Evolutionary conservation across 139 green algal species (phyloP).

Genomic region (Tetraselmis striata): DNA sequence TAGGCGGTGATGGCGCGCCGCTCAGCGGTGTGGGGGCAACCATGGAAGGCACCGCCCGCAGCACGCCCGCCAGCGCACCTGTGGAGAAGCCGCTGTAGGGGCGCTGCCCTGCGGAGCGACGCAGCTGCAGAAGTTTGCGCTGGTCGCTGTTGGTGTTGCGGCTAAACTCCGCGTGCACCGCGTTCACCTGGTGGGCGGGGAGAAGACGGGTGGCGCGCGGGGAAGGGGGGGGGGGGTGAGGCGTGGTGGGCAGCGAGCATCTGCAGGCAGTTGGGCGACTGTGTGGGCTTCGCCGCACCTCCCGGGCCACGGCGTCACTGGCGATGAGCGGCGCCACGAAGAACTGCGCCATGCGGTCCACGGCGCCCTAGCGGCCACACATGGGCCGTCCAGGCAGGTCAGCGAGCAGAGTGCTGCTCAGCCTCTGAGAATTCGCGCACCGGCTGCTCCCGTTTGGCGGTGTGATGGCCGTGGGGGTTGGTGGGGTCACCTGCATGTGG

Average conservation of each 20-base stretch:
- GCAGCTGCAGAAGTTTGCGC: conserved; percentile 34
- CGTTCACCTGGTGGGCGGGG: conserved; percentile 43
- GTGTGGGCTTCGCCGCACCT: neutral
- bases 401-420: too few relatives aligned
- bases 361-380: conserved; percentile 24
- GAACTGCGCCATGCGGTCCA: conserved; percentile 33
- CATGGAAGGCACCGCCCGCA: too few relatives aligned
- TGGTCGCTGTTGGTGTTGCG: conserved; percentile 38
- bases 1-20: too few relatives aligned
- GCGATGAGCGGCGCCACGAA: conserved; percentile 13
- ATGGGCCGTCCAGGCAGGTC: too few relatives aligned
- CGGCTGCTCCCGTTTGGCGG: too few relatives aligned
- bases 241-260: too few relatives aligned
- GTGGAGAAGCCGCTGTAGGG: conserved; percentile 6
- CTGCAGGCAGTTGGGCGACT: neutral
- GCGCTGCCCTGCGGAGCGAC: neutral
- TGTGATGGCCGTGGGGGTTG: too few relatives aligned
- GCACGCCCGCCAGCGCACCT: neutral
- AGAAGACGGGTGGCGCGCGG: too few relatives aligned
- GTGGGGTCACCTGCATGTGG: neutral
- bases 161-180: conserved; percentile 35
- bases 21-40: too few relatives aligned
- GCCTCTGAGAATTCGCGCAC: too few relatives aligned
- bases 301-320: neutral
- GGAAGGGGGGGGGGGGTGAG: too few relatives aligned